These are phyloP conservation scores for Dactylella cylindrospora DNA, from an alignment of 2,329 filamentous ascomycete species.

Conservation along the genomic window DNA sequence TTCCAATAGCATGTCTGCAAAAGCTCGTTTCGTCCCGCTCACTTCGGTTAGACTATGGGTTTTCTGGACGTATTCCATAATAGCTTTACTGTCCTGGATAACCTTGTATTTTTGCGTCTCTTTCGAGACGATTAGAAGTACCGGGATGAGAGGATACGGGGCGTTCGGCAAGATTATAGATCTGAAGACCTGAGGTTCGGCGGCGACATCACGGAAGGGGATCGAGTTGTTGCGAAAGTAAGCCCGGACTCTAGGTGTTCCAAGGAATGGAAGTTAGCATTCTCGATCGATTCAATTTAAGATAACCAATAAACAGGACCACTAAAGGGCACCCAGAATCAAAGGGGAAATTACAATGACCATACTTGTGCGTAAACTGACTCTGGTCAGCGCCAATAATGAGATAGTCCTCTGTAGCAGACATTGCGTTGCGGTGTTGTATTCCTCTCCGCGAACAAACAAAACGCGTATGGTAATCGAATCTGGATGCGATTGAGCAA, in stretches of 20 bases:
- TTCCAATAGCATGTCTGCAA: slow-evolving; percentile 31
- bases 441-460: too few relatives aligned
- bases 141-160: slow-evolving; percentile 29
- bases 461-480: neutral
- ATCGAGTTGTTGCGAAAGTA: slow-evolving; percentile 33
- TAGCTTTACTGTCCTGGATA: slow-evolving; percentile 29
- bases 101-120: slow-evolving; percentile 19
- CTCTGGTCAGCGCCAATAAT: slow-evolving; percentile 38
- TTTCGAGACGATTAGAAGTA: slow-evolving; percentile 28
- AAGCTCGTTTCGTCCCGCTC: slow-evolving; percentile 15
- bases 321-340: neutral
- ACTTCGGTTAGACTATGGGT: slow-evolving; percentile 11
- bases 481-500: neutral
- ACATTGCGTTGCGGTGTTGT: too few relatives aligned
- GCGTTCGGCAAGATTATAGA: slow-evolving; percentile 23
- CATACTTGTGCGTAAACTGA: slow-evolving; percentile 41
- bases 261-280: neutral
- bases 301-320: neutral
- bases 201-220: slow-evolving; percentile 33
- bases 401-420: slow-evolving; percentile 16
- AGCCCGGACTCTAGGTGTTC: slow-evolving; percentile 31
- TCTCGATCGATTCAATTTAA: too few relatives aligned
- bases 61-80: slow-evolving; percentile 23
- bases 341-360: too few relatives aligned
- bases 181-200: slow-evolving; percentile 25